phyloP scores from a whole-genome alignment of 352 stramenopile species.

The Phytophthora ramorum region DNA sequence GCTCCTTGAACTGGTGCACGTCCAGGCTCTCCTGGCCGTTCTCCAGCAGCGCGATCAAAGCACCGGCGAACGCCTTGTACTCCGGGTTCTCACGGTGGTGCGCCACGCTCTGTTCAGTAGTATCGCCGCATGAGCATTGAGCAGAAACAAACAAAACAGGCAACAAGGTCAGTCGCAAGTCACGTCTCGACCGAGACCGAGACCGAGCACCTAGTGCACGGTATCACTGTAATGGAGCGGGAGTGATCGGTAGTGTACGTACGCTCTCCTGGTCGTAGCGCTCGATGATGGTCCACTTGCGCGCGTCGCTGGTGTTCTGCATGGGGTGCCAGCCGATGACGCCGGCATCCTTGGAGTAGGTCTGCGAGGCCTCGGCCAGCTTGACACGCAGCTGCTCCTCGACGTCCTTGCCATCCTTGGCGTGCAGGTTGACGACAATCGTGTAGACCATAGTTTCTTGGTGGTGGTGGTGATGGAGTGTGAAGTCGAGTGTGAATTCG shows the following conservation, averaged over 20 bases:
- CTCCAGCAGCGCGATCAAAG: constrained; percentile 10
- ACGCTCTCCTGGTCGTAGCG: constrained; percentile 24
- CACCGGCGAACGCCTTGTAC: constrained; percentile 6
- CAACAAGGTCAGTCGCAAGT: not conserved
- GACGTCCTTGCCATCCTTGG: constrained; percentile 17
- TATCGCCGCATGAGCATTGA: not conserved
- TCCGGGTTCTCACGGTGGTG: constrained; percentile 14
- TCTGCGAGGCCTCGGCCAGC: constrained; percentile 17
- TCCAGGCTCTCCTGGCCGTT: constrained; percentile 16
- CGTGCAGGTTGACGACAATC: constrained; percentile 22
- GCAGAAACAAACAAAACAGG: not conserved
- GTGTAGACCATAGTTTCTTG: constrained; percentile 20
- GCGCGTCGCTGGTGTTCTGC: constrained; percentile 15
- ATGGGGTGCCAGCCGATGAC: constrained; percentile 12
- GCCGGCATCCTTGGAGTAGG: constrained; percentile 16
- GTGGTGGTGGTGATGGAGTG: constrained; percentile 12
- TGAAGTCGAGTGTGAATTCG: constrained; percentile 22
- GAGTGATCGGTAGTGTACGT: constrained; percentile 1
- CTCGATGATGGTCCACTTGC: constrained; percentile 18
- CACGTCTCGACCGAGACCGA: not conserved
- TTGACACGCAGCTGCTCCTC: constrained; percentile 15
- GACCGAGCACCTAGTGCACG: not conserved
- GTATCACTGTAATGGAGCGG: not conserved
- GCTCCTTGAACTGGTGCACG: constrained; percentile 20
- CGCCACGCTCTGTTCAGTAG: constrained; percentile 3